Base-by-base conservation (phyloP, 169 alveolate genomes). In the Plasmodium chabaudi region DNA sequence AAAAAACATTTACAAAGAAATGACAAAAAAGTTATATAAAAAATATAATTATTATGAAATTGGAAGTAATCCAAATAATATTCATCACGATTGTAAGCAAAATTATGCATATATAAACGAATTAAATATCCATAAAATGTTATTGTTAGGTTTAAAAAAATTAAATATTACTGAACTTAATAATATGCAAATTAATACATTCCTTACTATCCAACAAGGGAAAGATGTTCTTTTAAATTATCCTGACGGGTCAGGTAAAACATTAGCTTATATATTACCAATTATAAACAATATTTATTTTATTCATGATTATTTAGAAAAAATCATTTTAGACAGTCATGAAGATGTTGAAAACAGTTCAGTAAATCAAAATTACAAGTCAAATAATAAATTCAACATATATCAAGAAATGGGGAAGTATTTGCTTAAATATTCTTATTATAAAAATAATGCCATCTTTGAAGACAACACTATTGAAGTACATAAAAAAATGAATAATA, bases 201-300 rank as follows among this genome's bases (percentile, higher is more conserved):
- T 79, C 17, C 53, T 93, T 55, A 89, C 96, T 21, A 92, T 93
- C 19, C 92, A 89, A n/a, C 77, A 93, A 67, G 96, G 96, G 39
- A 93, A 89, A 88, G 96, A 93, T 68, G 92, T 84, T 0, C 70
- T 92, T 5, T 63, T 93, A 46, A 93, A 93, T 63, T 56, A 27
- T 39, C 88, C 63, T 39, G 63, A 64, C 71, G 96, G 96, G 34
- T 72, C 94, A 19, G 96, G 96, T 0, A 93, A 93, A 92, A 93
- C 96, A 1, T 55, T 93, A 51, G 94, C 96, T 5, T 93, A 93
- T 70, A 51, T 93, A 39, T 65, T 93, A 15, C 96, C 96, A 34
- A 87, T 93, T 15, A 77, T 93, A 34, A 93, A 93, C 27, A 93
- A 93, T 55, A 69, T 93, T 7, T 93, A 93, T 91, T 88, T 88